Conservation (phyloP, 1,139 yeast genomes). For the Taphrina pruni region DNA sequence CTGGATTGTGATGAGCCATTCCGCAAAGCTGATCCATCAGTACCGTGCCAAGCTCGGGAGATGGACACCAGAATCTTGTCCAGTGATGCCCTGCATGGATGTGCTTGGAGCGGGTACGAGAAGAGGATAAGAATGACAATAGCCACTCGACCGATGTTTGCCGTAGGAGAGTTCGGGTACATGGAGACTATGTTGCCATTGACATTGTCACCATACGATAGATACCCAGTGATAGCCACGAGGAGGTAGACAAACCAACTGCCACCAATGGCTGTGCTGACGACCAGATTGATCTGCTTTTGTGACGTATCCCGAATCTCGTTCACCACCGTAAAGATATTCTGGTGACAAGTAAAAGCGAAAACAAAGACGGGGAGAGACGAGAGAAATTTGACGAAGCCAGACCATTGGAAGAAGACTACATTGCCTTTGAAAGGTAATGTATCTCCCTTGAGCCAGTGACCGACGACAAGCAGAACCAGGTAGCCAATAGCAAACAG, state of each 20-base stretch:
- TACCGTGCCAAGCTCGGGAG: constrained; percentile 56
- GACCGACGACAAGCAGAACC: constrained; percentile 71
- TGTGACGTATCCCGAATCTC: constrained; percentile 70
- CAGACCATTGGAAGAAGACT: constrained; percentile 46
- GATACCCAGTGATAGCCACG: constrained; percentile 83
- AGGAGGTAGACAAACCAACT: constrained; percentile 65
- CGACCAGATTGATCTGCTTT: constrained; percentile 60
- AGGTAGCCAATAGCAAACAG: constrained; percentile 79
- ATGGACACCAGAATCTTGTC: constrained; percentile 63
- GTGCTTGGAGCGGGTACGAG: constrained; percentile 89
- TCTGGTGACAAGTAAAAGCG: constrained; percentile 95
- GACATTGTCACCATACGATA: constrained; percentile 80
- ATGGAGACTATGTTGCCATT: constrained; percentile 80
- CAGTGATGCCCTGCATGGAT: constrained; percentile 86
- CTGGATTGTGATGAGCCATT: constrained; percentile 30
- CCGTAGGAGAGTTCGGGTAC: constrained; percentile 54
- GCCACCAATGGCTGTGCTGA: constrained; percentile 62
- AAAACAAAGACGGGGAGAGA: constrained; percentile 88
- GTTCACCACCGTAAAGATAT: constrained; percentile 75
- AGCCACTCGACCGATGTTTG: constrained; percentile 72
- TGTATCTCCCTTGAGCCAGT: constrained; percentile 62
- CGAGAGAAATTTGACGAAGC: constrained; percentile 66
- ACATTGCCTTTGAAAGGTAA: constrained; percentile 47
- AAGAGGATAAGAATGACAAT: constrained; percentile 82
- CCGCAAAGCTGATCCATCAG: constrained; percentile 24